phyloP scores from a whole-genome alignment of 164 flowering plant species.

The Macadamia integrifolia region DNA sequence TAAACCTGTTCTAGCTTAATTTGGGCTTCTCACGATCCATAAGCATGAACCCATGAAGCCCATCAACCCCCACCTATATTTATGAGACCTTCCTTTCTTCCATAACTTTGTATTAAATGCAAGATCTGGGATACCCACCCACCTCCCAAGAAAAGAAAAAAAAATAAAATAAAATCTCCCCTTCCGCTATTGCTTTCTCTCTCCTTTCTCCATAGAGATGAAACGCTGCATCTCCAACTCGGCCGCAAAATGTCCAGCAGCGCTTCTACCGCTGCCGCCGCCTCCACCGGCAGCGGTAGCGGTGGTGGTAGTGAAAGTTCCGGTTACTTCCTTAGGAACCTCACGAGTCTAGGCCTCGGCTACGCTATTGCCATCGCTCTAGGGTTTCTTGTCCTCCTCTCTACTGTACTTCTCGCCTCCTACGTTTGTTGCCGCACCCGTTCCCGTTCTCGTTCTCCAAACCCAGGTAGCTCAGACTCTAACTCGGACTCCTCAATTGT shows the following conservation, averaged over 20 bases:
- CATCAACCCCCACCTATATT: too few species aligned
- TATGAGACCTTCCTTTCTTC: background rate
- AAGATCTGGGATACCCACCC: background rate
- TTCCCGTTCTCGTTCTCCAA: slow-evolving; percentile 8
- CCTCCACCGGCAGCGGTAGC: background rate
- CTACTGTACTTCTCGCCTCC: slow-evolving; percentile 49
- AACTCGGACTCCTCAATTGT: background rate
- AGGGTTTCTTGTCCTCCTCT: slow-evolving; percentile 54
- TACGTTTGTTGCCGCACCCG: slow-evolving; percentile 42
- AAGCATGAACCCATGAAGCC: too few species aligned
- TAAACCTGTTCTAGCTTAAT: too few species aligned
- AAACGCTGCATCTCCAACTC: background rate
- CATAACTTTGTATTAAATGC: background rate
- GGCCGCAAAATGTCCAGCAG: background rate
- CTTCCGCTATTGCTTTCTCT: background rate
- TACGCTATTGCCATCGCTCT: slow-evolving; percentile 54
- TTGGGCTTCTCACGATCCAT: too few species aligned
- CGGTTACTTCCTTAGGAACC: slow-evolving; percentile 4
- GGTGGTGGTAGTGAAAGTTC: background rate
- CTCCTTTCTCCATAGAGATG: background rate
- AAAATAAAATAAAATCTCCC: background rate
- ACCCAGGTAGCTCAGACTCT: slow-evolving; percentile 1
- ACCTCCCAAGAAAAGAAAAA: background rate
- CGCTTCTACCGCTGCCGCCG: slow-evolving; percentile 10
- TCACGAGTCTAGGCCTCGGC: slow-evolving; percentile 39